Conservation (phyloP, 371 early-diverging fungal genomes). For the Blastocladiella emersonii region DNA sequence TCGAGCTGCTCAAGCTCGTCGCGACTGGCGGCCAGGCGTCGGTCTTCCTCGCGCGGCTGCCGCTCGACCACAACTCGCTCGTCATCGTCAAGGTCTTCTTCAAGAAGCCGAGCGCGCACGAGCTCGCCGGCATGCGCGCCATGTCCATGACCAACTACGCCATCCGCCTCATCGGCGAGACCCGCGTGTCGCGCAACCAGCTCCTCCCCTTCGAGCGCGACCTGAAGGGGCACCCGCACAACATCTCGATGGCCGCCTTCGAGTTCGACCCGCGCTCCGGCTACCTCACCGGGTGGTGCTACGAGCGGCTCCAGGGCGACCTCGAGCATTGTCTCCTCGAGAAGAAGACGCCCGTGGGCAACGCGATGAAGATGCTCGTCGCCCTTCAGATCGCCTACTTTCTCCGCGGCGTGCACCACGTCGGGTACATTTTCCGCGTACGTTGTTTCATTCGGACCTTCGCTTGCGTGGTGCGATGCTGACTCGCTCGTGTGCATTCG, state of each 20-base stretch:
- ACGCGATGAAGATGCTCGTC: not conserved
- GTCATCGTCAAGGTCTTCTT: slow-evolving; percentile 5
- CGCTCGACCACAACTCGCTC: not conserved
- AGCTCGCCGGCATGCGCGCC: not conserved
- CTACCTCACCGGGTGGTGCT: not conserved
- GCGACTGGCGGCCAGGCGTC: slow-evolving; percentile 2
- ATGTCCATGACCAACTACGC: slow-evolving; percentile 1
- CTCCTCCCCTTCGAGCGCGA: not conserved
- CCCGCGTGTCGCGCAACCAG: not conserved
- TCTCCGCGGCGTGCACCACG: not conserved
- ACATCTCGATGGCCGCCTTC: not conserved
- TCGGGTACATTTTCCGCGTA: slow-evolving; percentile 1
- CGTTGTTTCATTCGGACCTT: too few relatives aligned
- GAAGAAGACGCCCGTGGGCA: not conserved
- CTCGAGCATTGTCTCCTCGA: not conserved
- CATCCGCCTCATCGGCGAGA: not conserved
- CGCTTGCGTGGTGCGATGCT: too few relatives aligned
- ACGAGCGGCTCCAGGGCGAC: slow-evolving; percentile 4
- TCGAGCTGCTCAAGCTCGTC: not conserved
- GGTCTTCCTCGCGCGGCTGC: slow-evolving; percentile 4
- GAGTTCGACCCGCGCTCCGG: not conserved
- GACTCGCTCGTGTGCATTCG: too few relatives aligned
- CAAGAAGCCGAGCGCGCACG: not conserved
- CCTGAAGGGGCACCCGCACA: not conserved
- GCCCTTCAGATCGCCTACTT: slow-evolving; percentile 4